Base-by-base conservation (phyloP, 805 yeast genomes). In the Candida qinlingensis region DNA sequence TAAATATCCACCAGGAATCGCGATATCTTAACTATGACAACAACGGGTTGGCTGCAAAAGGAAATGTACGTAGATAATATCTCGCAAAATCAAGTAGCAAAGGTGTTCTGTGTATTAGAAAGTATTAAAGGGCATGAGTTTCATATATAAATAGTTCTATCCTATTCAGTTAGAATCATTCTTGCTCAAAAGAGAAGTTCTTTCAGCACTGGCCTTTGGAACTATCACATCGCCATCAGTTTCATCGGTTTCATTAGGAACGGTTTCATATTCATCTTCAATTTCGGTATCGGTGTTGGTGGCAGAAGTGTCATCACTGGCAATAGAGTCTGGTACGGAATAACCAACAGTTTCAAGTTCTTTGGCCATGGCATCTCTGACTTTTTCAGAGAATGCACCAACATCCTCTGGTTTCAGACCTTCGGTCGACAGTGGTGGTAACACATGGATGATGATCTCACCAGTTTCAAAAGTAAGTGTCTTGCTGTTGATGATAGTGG, bases 361-460 rank as follows among this genome's bases (percentile, higher is more conserved):
- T 6, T 55, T 55, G 25, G 64, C 48, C 96, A 92, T 91, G 31
- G 64, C 61, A 0, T 72, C 73, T 58, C 86, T 73, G 8, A 83
- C 75, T n/a, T 73, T 65, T 19, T 73, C 75, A 38, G 82, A 68
- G 47, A 92, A 76, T 4, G 65, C 74, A 46, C 78, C 72, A 40
- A 94, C 85, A 52, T 89, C 89, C 12, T 83, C 91, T 46, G 81
- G 76, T 19, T 84, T 78, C 59, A 88, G 64, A 26, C 83, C 83
- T 25, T 73, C 77, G 8, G 97, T 89, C 9, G 78, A 63, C 50
- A 92, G 74, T 36, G 97, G 97, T 47, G 86, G 85, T 53, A 94
- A 74, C 8, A 94, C 96, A 57, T 80, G 84, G 49, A 91, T 78
- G 40, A 73, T 72, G 57, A 94, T 87, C 45, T 79, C 81, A 47